Base-by-base conservation (phyloP, 2,329 filamentous ascomycete species). In the Colletotrichum tropicale region DNA sequence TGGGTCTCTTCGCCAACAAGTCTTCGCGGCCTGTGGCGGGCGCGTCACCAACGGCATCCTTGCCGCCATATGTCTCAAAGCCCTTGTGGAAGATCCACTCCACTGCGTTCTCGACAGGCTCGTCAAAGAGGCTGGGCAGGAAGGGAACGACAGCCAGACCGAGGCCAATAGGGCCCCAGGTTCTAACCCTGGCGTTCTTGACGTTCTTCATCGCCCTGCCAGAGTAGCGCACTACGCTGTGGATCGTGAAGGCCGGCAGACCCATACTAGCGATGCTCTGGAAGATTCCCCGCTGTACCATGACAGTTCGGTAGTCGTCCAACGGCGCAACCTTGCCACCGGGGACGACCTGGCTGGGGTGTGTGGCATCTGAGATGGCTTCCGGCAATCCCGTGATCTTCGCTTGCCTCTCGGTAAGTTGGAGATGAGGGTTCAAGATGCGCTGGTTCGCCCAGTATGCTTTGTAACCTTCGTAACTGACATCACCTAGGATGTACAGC, bases 221-320 rank as follows among this genome's bases (percentile, higher is more conserved):
- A 1, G 95, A 96, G 82, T 99, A 98, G 76, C 93, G 91, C 67
- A 99, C 97, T 8, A 98, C 94, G 77, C 93, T 96, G 85, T 98
- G 96, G 74, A 98, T 98, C 0, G 96, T 98, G 77, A 98, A 95
- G 0, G 96, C 96, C 1, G 96, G 97, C 78, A 98, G 85, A 3
- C 95, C 97, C 97, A 99, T 99, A 81, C 93, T 95, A 0, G 97
- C 97, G 64, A 99, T 77, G 78, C 92, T 92, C 86, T 99, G 97
- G 86, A 99, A 99, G 26, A 98, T 90, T 3, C 92, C 96, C 78
- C 97, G 89, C 87, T 99, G 95, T 28, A 93, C 93, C 94, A 98
- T 98, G 8, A 99, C 95, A 16, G 95, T 93, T 58, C 96, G 89
- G 82, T 94, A 99, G 83, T 99, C 96, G 80, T 99, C 96, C 38